Evolutionary conservation across 768 basidiomycete genomes (phyloP).

Genomic region (Coprinopsis marcescibilis): DNA sequence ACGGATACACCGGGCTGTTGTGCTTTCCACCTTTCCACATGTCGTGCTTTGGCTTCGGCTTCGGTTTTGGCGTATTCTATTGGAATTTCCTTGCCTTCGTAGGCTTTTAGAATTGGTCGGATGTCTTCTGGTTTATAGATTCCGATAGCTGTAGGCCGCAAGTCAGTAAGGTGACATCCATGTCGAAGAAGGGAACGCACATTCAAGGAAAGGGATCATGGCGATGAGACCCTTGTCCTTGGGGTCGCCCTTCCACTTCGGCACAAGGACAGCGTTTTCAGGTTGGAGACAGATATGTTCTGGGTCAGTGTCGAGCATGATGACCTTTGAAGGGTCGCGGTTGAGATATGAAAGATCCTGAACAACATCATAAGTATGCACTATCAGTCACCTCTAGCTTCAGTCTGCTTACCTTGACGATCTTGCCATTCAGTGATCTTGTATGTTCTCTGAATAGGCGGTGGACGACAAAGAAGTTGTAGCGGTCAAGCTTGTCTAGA

Average conservation of each 20-base stretch:
- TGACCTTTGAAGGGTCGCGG: conserved; percentile 85
- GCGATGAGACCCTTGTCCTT: conserved; percentile 69
- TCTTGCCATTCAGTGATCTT: conserved; percentile 70
- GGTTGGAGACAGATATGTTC: conserved; percentile 77
- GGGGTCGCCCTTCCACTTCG: conserved; percentile 80
- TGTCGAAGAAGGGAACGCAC: conserved; percentile 29
- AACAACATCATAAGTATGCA: too few species aligned
- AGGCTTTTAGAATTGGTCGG: conserved; percentile 79
- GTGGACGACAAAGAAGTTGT: conserved; percentile 83
- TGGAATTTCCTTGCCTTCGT: conserved; percentile 84
- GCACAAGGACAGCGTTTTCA: conserved; percentile 81
- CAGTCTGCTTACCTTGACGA: conserved; percentile 67
- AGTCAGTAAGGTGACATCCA: conserved; percentile 2
- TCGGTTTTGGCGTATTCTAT: conserved; percentile 87
- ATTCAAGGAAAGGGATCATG: conserved; percentile 98
- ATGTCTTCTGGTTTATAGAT: conserved; percentile 88
- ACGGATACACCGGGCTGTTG: conserved; percentile 28
- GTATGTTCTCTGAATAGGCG: conserved; percentile 92
- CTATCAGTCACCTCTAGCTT: too few species aligned
- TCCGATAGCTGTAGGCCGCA: conserved; percentile 61
- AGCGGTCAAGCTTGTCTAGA: conserved; percentile 91
- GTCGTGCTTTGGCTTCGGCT: conserved; percentile 69
- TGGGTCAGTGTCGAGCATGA: conserved; percentile 78
- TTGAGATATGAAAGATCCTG: conserved; percentile 93
- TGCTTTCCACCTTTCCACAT: conserved; percentile 78